Conservation (phyloP, 1,284 basidiomycete genomes). For the Heterobasidion parviporum region DNA sequence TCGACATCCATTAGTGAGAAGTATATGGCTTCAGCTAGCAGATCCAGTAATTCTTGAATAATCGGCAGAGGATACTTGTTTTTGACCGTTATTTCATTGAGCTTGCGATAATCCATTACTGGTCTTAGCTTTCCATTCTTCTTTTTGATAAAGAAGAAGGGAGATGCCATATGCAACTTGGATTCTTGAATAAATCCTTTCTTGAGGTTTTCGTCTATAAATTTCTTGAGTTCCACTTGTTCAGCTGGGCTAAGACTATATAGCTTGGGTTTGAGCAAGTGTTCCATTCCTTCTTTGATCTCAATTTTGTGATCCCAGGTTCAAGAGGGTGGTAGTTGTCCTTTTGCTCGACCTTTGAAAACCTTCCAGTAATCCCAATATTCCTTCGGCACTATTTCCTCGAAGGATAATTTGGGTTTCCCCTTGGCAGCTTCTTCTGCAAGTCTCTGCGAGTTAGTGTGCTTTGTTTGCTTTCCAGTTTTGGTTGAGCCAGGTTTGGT, state of each 20-base stretch:
- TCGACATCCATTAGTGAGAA: conserved; percentile 13
- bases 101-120: conserved; percentile 6
- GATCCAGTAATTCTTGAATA: conserved; percentile 3
- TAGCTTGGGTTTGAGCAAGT: not conserved
- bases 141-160: not conserved
- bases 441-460: too few relatives aligned
- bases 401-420: too few relatives aligned
- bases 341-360: too few relatives aligned
- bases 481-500: too few relatives aligned
- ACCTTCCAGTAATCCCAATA: too few relatives aligned
- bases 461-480: too few relatives aligned
- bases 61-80: conserved; percentile 5
- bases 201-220: too few relatives aligned
- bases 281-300: not conserved
- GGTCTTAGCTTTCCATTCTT: not conserved
- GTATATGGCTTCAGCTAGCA: not conserved
- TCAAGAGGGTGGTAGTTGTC: not conserved
- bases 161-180: not conserved
- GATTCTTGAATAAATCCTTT: not conserved
- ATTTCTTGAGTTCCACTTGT: too few relatives aligned
- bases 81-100: conserved; percentile 10
- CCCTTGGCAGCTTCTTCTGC: too few relatives aligned
- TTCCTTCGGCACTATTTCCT: too few relatives aligned
- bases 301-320: not conserved
- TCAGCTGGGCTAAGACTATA: too few relatives aligned